Percentiles rank a stretch among this genome's conserved stretches.
Evolutionary conservation across 352 stramenopile genomes (phyloP).

Genomic region (Elongisporangium anandrum): DNA sequence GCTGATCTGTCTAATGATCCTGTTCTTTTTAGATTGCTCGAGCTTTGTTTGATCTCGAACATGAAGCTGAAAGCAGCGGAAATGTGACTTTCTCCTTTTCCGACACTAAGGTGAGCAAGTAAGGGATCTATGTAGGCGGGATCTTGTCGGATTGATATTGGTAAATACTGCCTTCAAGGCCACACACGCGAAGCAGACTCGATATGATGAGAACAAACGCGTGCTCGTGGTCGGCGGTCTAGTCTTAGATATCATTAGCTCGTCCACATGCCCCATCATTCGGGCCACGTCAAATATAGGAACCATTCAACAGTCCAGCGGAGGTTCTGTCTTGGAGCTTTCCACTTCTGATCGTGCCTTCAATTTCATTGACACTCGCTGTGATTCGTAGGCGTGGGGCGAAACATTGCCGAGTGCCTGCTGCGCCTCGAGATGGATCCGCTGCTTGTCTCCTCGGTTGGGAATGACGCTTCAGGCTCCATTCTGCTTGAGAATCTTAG

Average conservation of each 20-base stretch:
- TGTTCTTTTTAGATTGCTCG: conserved; percentile 39
- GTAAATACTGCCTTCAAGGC: conserved; percentile 4
- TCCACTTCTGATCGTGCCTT: conserved; percentile 6
- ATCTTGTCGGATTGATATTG: background rate
- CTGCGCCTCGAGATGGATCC: conserved; percentile 58
- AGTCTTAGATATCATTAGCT: conserved; percentile 85
- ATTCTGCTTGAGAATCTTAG: conserved; percentile 72
- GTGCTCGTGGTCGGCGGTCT: conserved; percentile 86
- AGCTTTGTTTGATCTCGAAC: conserved; percentile 61
- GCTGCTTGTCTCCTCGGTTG: conserved; percentile 80
- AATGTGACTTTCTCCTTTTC: conserved; percentile 35
- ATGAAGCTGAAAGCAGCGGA: conserved; percentile 11
- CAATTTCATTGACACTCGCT: conserved; percentile 1
- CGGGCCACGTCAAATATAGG: conserved; percentile 87
- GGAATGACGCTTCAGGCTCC: conserved; percentile 63
- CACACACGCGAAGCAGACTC: background rate
- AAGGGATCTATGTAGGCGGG: conserved; percentile 1
- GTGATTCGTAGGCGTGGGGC: conserved; percentile 79
- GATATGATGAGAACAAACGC: conserved; percentile 13
- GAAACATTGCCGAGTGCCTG: conserved; percentile 90
- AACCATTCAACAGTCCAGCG: conserved; percentile 74
- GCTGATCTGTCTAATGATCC: background rate
- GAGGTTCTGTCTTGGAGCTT: conserved; percentile 29
- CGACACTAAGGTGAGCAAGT: conserved; percentile 39
- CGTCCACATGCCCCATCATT: conserved; percentile 59